phyloP scores from a whole-genome alignment of 371 early-diverging fungal species.

The Mortierella polycephala region DNA sequence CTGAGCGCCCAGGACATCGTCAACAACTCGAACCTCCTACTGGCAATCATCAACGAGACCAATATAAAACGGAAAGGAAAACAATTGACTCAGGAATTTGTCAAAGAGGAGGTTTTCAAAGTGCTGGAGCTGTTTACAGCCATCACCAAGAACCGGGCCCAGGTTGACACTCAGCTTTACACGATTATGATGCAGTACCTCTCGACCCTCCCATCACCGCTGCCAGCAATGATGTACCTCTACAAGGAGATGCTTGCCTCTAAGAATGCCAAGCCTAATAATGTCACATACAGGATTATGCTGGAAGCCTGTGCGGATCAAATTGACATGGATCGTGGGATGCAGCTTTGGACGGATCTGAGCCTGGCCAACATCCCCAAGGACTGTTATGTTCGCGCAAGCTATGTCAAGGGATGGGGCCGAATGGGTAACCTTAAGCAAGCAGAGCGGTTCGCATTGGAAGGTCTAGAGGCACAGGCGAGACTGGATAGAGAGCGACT shows the following conservation, averaged over 20 bases:
- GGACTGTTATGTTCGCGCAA: conserved; percentile 31
- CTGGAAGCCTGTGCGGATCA: conserved; percentile 51
- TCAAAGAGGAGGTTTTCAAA: conserved; percentile 43
- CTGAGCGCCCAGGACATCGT: conserved; percentile 17
- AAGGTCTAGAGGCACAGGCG: conserved; percentile 22
- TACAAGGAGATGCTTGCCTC: conserved; percentile 38
- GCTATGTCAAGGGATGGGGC: conserved; percentile 48
- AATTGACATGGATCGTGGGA: conserved; percentile 43
- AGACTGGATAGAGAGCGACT: conserved; percentile 1
- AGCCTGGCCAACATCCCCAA: conserved; percentile 2
- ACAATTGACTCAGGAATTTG: conserved; percentile 24
- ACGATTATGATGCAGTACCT: conserved; percentile 55
- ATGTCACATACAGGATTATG: conserved; percentile 40
- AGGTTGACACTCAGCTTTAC: conserved; percentile 39
- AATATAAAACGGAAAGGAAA: conserved; percentile 6
- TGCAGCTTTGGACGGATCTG: conserved; percentile 37
- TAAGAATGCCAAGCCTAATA: conserved; percentile 26
- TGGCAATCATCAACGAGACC: conserved; percentile 44
- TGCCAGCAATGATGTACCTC: conserved; percentile 46
- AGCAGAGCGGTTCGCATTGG: conserved; percentile 26
- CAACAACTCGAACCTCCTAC: conserved; percentile 37
- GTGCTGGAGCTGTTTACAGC: conserved; percentile 45
- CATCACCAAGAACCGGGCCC: conserved; percentile 26
- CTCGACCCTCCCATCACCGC: conserved; percentile 47
- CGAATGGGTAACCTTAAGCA: conserved; percentile 21